Evolutionary conservation across 139 green algal species (phyloP).

Genomic region (Closterium sp.): DNA sequence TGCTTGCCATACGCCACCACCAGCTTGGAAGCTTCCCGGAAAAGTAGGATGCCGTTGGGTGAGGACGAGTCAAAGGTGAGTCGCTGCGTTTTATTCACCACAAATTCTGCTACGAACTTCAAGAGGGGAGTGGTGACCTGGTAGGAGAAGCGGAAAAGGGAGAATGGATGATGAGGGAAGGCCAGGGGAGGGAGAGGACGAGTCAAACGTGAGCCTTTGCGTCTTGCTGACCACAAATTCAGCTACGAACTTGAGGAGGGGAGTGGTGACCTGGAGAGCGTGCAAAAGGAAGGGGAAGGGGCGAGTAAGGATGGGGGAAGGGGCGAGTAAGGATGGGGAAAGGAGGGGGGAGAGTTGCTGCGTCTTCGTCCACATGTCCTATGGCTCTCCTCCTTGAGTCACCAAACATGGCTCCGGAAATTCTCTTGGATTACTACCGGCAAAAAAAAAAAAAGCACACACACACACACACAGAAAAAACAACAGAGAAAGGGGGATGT

Average conservation of each 20-base stretch:
- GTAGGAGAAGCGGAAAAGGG: not conserved
- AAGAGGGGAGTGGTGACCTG: conserved; percentile 75
- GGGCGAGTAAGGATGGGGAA: too few species aligned
- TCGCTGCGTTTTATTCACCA: conserved; percentile 94
- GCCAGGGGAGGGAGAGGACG: conserved; percentile 58
- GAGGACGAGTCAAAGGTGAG: conserved; percentile 90
- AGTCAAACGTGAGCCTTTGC: conserved; percentile 92
- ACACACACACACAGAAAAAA: too few species aligned
- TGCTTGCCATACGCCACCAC: conserved; percentile 77
- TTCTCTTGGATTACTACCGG: too few species aligned
- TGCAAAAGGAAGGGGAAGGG: not conserved
- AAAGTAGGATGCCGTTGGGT: conserved; percentile 94
- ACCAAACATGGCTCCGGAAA: too few species aligned
- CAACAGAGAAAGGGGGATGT: too few species aligned
- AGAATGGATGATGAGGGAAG: not conserved
- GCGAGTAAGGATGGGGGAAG: too few species aligned
- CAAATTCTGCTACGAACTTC: conserved; percentile 96
- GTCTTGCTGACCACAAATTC: conserved; percentile 98
- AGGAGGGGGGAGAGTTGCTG: too few species aligned
- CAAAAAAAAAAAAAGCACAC: too few species aligned
- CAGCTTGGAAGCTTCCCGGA: conserved; percentile 72
- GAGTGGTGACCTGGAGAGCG: conserved; percentile 41
- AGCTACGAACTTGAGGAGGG: conserved; percentile 82
- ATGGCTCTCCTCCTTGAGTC: too few species aligned
- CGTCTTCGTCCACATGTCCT: too few species aligned